Percentiles rank a stretch among this genome's conserved stretches.
phyloP scores from a whole-genome alignment of 257 asterid genomes.

The Mitragyna speciosa region DNA sequence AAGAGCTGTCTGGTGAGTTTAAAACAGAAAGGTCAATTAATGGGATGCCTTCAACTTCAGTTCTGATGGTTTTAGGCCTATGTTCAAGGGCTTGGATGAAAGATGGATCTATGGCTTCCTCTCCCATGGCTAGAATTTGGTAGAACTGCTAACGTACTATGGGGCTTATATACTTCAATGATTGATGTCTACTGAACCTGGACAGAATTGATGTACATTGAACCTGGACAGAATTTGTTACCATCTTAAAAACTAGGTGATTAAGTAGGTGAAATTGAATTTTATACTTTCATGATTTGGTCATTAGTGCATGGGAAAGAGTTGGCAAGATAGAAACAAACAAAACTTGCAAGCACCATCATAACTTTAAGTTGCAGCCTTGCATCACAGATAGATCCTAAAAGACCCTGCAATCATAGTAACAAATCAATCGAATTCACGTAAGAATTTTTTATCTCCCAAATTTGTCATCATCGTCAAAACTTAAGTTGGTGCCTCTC shows the following conservation, averaged over 20 bases:
- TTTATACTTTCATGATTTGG: background rate
- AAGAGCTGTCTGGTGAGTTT: conserved; percentile 14
- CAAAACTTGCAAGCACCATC: background rate
- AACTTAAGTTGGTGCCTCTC: no score
- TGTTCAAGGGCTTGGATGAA: conserved; percentile 62
- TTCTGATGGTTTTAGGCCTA: conserved; percentile 48
- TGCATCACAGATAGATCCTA: no score
- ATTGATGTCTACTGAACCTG: background rate
- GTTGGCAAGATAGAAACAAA: background rate
- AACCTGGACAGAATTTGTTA: background rate
- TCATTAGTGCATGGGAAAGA: background rate
- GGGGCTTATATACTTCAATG: background rate
- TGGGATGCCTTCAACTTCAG: conserved; percentile 60
- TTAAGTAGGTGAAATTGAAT: background rate
- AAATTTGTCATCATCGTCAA: no score
- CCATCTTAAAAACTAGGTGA: background rate
- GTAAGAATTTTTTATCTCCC: no score
- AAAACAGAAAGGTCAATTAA: conserved; percentile 54
- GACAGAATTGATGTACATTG: background rate
- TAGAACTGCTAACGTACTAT: background rate
- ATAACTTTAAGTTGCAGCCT: no score
- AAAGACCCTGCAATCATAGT: no score
- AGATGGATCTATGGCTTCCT: conserved; percentile 47
- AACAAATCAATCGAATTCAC: no score
- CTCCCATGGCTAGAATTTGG: conserved; percentile 47